Conservation (phyloP, 257 asterid genomes). For the Scutellaria minor region DNA sequence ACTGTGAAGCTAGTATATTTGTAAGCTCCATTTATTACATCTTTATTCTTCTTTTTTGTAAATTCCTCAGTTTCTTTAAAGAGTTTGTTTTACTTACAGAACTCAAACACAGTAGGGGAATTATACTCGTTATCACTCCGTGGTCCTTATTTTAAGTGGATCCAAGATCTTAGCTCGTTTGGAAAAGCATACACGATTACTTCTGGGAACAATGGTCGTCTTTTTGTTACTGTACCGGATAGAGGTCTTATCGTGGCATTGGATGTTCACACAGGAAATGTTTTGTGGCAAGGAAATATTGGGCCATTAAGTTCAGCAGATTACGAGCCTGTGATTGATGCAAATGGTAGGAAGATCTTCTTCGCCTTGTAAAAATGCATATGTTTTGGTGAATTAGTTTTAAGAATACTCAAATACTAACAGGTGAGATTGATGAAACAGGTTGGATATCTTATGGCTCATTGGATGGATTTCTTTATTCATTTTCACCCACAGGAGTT, state of each 20-base stretch:
- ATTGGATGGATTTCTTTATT: slow-evolving; percentile 83
- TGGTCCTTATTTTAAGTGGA: slow-evolving; percentile 84
- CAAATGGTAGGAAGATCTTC: slow-evolving; percentile 58
- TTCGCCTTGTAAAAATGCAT: neutral
- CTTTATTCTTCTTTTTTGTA: neutral
- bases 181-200: slow-evolving; percentile 54
- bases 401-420: neutral
- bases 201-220: slow-evolving; percentile 77
- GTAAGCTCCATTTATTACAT: slow-evolving; percentile 45
- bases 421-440: slow-evolving; percentile 43
- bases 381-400: neutral
- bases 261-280: slow-evolving; percentile 69
- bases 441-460: slow-evolving; percentile 97
- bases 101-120: slow-evolving; percentile 76
- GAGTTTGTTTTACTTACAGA: slow-evolving; percentile 48
- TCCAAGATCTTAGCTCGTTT: slow-evolving; percentile 77
- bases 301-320: slow-evolving; percentile 78
- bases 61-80: neutral
- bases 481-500: slow-evolving; percentile 77
- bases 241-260: slow-evolving; percentile 60
- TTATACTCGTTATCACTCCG: slow-evolving; percentile 77
- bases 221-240: slow-evolving; percentile 64
- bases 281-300: slow-evolving; percentile 70
- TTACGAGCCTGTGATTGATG: slow-evolving; percentile 75
- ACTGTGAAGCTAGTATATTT: slow-evolving; percentile 88